Evolutionary conservation across 257 asterid genomes (phyloP).

Genomic region (Solanum dulcamara): DNA sequence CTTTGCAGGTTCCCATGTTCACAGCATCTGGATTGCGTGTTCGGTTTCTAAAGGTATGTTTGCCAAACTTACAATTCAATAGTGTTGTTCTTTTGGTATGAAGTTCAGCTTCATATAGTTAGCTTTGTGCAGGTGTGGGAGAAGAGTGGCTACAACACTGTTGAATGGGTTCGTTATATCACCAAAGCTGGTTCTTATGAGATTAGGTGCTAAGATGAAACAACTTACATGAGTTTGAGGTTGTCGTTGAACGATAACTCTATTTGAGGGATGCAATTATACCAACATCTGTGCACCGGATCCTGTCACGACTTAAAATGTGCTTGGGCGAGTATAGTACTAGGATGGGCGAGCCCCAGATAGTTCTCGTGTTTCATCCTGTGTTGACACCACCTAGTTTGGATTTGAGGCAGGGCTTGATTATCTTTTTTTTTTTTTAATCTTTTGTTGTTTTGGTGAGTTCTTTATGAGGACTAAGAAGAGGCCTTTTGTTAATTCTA

Average conservation of each 20-base stretch:
- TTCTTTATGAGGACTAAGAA: not conserved
- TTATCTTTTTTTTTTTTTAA: not conserved
- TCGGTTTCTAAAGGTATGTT: slow-evolving; percentile 85
- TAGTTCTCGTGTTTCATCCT: not conserved
- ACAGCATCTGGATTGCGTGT: slow-evolving; percentile 98
- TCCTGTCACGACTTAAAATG: not conserved
- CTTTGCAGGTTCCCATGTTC: slow-evolving; percentile 92
- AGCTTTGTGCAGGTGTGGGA: slow-evolving; percentile 82
- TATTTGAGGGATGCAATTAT: not conserved
- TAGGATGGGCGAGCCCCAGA: not conserved
- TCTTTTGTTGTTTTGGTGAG: not conserved
- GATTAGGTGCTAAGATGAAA: slow-evolving; percentile 60
- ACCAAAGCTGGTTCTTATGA: slow-evolving; percentile 99
- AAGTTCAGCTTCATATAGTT: not conserved
- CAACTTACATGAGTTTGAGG: not conserved
- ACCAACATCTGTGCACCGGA: not conserved
- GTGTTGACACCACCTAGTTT: not conserved
- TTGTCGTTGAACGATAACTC: not conserved
- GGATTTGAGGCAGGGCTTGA: not conserved
- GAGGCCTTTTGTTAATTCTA: not conserved
- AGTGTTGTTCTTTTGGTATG: not conserved
- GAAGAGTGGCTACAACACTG: slow-evolving; percentile 98
- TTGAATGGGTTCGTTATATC: slow-evolving; percentile 98
- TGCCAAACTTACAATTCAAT: not conserved
- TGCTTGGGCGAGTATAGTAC: not conserved